Evolutionary conservation across 164 flowering plant species (phyloP).

Genomic region (Dillenia turbinata): DNA sequence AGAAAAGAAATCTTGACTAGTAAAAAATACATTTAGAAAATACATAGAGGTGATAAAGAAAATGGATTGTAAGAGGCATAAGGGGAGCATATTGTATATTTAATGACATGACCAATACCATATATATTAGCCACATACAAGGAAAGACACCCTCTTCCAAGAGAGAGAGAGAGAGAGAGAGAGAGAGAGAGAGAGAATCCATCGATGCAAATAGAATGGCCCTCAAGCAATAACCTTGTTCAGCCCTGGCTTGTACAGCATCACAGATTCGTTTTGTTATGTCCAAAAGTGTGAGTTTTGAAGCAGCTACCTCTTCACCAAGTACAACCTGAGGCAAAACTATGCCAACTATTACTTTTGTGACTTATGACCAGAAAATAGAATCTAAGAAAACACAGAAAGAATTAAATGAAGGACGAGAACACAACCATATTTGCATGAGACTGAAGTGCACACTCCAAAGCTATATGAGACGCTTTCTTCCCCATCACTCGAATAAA

Average conservation of each 20-base stretch:
- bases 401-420: not conserved
- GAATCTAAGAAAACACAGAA: no score
- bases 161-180: not conserved
- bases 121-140: no score
- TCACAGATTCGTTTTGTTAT: slow-evolving; percentile 21
- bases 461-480: slow-evolving; percentile 21
- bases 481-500: slow-evolving; percentile 26
- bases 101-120: no score
- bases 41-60: no score
- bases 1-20: no score
- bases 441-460: slow-evolving; percentile 24
- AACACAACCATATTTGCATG: slow-evolving; percentile 18
- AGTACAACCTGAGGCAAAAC: slow-evolving; percentile 15
- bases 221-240: slow-evolving; percentile 10
- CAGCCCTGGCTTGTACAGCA: slow-evolving; percentile 25
- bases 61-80: no score
- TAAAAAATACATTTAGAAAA: no score
- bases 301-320: slow-evolving; percentile 19
- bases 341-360: not conserved
- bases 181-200: no score
- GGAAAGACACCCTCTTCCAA: no score
- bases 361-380: not conserved
- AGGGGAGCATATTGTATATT: no score
- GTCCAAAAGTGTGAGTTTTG: slow-evolving; percentile 22
- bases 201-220: not conserved